Evolutionary conservation across 2,329 filamentous ascomycete genomes (phyloP).

Genomic region (Aspergillus sp.): DNA sequence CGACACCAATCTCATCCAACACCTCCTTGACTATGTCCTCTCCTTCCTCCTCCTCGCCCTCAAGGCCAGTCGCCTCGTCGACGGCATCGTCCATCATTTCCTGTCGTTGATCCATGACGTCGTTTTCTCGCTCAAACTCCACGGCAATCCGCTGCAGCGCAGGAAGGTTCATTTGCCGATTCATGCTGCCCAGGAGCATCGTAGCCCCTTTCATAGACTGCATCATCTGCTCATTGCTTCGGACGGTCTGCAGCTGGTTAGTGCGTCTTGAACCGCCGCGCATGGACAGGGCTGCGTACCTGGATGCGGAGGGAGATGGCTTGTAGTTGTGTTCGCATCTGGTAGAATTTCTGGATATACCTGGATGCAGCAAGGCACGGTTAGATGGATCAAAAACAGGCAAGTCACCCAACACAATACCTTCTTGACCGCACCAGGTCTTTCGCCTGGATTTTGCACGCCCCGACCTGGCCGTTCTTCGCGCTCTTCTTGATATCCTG

Average conservation of each 20-base stretch:
- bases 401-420: slow-evolving; percentile 35
- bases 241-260: slow-evolving; percentile 72
- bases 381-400: slow-evolving; percentile 1
- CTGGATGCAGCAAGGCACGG: slow-evolving; percentile 35
- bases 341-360: slow-evolving; percentile 97
- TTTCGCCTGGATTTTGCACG: slow-evolving; percentile 96
- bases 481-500: slow-evolving; percentile 96
- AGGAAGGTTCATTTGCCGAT: slow-evolving; percentile 92
- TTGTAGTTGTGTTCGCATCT: slow-evolving; percentile 94
- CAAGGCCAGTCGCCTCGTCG: slow-evolving; percentile 86
- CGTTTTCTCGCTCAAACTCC: slow-evolving; percentile 98
- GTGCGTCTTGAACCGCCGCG: no score
- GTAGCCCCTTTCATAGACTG: slow-evolving; percentile 98
- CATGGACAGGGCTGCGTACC: slow-evolving; percentile 45
- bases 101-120: slow-evolving; percentile 97
- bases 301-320: slow-evolving; percentile 92
- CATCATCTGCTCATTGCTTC: slow-evolving; percentile 99
- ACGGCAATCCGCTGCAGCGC: slow-evolving; percentile 92
- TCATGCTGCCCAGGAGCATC: slow-evolving; percentile 89
- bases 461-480: slow-evolving; percentile 97
- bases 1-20: slow-evolving; percentile 90
- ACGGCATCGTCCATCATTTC: slow-evolving; percentile 99
- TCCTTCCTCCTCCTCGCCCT: slow-evolving; percentile 77
- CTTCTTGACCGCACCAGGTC: slow-evolving; percentile 85
- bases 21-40: slow-evolving; percentile 97